These are phyloP conservation scores for Neopestalotiopsis sp. DNA, from an alignment of 2,329 filamentous ascomycete genomes.

Conservation along the genomic window DNA sequence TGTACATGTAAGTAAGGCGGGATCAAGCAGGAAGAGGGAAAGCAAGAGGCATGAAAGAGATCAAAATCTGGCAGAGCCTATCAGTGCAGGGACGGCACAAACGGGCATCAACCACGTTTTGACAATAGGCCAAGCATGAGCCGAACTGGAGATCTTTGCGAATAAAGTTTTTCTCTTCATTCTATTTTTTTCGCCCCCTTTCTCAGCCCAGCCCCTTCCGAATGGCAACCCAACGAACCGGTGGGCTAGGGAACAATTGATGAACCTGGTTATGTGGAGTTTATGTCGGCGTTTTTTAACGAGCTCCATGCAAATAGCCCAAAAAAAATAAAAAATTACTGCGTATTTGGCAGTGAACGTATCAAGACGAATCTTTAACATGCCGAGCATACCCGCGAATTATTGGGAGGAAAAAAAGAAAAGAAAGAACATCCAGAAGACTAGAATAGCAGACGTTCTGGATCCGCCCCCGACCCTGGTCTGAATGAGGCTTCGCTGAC, in stretches of 20 bases:
- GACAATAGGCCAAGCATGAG: background rate
- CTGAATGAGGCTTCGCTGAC: background rate
- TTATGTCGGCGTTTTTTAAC: background rate
- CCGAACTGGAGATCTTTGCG: background rate
- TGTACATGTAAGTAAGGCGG: background rate
- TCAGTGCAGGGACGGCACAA: too few relatives aligned
- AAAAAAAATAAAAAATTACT: too few relatives aligned
- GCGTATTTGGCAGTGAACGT: background rate
- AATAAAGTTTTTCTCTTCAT: background rate
- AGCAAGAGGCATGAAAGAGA: too few relatives aligned
- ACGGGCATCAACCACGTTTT: too few relatives aligned
- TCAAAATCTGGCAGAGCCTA: too few relatives aligned
- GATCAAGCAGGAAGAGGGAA: too few relatives aligned
- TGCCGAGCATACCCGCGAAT: background rate
- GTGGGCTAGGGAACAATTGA: background rate
- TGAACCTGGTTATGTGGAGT: background rate
- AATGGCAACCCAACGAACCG: background rate
- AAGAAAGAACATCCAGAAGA: background rate
- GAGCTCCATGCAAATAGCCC: background rate
- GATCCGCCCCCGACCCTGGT: background rate
- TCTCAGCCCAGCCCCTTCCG: background rate
- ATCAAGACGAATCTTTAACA: background rate
- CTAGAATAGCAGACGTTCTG: background rate
- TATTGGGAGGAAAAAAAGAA: background rate
- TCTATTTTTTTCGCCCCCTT: background rate